Evolutionary conservation across 495 filamentous ascomycete species (phyloP).

Genomic region (Penicillium antarcticum): DNA sequence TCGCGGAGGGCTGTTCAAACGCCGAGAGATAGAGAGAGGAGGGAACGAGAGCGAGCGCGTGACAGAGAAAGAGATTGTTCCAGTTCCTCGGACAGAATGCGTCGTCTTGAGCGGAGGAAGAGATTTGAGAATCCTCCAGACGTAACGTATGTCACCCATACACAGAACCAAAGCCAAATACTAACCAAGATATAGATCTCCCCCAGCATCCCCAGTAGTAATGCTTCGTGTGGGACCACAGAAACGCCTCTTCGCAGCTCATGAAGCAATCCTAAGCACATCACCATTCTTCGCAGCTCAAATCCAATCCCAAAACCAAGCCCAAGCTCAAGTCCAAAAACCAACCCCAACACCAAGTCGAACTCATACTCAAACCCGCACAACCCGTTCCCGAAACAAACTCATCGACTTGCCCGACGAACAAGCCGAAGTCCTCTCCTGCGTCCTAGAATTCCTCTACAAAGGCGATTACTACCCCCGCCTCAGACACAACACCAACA

Average conservation of each 20-base stretch:
- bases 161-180: background rate
- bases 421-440: constrained; percentile 86
- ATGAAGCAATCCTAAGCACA: constrained; percentile 75
- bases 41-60: background rate
- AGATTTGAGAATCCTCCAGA: constrained; percentile 34
- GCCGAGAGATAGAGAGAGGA: constrained; percentile 7
- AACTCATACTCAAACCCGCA: constrained; percentile 11
- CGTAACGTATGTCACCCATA: constrained; percentile 33
- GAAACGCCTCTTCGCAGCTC: constrained; percentile 82
- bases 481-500: constrained; percentile 64
- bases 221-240: constrained; percentile 76
- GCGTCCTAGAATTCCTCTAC: constrained; percentile 88
- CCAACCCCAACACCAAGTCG: constrained; percentile 3
- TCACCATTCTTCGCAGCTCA: constrained; percentile 70
- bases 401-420: constrained; percentile 79
- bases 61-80: constrained; percentile 12
- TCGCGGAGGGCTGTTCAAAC: constrained; percentile 5
- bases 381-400: constrained; percentile 57
- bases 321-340: background rate
- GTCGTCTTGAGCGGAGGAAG: constrained; percentile 26
- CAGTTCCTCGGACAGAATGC: constrained; percentile 17
- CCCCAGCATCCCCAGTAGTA: constrained; percentile 66
- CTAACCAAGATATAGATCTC: constrained; percentile 7
- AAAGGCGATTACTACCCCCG: constrained; percentile 90
- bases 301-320: constrained; percentile 14